Conservation (phyloP, 2,329 filamentous ascomycete genomes). For the Xylariaceae sp. region DNA sequence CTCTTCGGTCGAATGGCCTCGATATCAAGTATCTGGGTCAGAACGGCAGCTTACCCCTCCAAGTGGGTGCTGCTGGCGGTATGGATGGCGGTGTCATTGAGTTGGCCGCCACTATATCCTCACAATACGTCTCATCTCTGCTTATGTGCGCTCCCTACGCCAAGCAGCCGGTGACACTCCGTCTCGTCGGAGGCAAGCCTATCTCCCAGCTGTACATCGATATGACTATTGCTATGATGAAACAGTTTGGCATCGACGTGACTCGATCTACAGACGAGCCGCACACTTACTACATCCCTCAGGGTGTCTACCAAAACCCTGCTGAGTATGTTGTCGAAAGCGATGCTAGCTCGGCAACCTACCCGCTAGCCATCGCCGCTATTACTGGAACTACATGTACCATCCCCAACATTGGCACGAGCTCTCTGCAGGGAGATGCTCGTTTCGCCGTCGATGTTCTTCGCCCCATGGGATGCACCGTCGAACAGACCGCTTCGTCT, state of each 20-base stretch:
- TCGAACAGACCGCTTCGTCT: conserved; percentile 76
- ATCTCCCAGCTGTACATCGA: conserved; percentile 97
- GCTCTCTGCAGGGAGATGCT: conserved; percentile 89
- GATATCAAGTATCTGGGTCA: conserved; percentile 79
- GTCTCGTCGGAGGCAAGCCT: conserved; percentile 89
- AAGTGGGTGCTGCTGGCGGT: conserved; percentile 75
- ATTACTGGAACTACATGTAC: conserved; percentile 96
- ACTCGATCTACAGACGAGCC: conserved; percentile 69
- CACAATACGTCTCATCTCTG: conserved; percentile 97
- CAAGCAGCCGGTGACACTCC: conserved; percentile 85
- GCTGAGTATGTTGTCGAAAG: conserved; percentile 87
- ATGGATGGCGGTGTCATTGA: conserved; percentile 84
- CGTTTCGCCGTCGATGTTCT: conserved; percentile 89
- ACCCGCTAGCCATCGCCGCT: conserved; percentile 87
- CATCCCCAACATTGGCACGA: conserved; percentile 90
- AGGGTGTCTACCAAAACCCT: conserved; percentile 77
- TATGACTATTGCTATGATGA: conserved; percentile 99
- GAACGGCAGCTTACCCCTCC: conserved; percentile 75
- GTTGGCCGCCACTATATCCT: conserved; percentile 90
- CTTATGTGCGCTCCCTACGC: conserved; percentile 97
- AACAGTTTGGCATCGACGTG: conserved; percentile 78
- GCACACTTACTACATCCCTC: conserved; percentile 91
- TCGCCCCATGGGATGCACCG: conserved; percentile 85
- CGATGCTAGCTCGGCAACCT: conserved; percentile 95
- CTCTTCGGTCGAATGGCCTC: conserved; percentile 81